These are phyloP conservation scores for Pyropia yezoensis DNA, from an alignment of 23 red algal species.

Conservation along the genomic window DNA sequence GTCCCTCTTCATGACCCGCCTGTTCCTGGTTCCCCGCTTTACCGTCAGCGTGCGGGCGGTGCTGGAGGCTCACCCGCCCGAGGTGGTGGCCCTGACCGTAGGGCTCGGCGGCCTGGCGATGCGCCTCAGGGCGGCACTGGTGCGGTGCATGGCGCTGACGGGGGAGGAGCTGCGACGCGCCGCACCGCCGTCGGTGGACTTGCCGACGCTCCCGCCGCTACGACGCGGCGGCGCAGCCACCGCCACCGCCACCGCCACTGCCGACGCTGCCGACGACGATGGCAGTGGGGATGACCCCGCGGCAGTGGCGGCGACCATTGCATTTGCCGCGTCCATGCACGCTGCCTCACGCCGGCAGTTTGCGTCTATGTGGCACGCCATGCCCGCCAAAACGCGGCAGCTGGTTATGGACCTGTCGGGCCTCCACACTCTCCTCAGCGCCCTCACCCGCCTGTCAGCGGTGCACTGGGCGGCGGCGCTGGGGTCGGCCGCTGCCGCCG, in stretches of 20 bases:
- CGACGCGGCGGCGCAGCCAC: no score
- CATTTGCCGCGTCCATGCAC: no score
- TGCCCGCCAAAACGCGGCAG: no score
- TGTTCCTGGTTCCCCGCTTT: constrained; percentile 86
- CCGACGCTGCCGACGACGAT: no score
- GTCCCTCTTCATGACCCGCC: constrained; percentile 39
- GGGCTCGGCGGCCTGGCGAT: constrained; percentile 13
- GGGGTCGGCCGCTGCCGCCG: no score
- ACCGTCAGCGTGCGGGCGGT: constrained; percentile 44
- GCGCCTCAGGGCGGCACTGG: constrained; percentile 7
- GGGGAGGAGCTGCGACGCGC: constrained; percentile 17
- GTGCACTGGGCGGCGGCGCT: constrained; percentile 1
- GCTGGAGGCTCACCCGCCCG: constrained; percentile 16
- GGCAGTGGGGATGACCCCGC: no score
- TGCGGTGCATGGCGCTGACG: constrained; percentile 1
- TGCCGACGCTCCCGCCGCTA: no score
- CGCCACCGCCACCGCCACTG: no score
- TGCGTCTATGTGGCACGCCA: no score
- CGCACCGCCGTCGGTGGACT: no score
- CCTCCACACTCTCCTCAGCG: constrained; percentile 1
- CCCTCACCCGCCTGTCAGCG: constrained; percentile 5
- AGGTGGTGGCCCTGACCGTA: constrained; percentile 75
- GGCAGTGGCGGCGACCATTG: no score
- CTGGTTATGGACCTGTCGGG: background rate
- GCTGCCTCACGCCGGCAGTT: no score